A percentile compares a stretch with the other conserved stretches of the same genome.
Evolutionary conservation across 148 eudicot species (phyloP).

Genomic region (Rheum nobile): DNA sequence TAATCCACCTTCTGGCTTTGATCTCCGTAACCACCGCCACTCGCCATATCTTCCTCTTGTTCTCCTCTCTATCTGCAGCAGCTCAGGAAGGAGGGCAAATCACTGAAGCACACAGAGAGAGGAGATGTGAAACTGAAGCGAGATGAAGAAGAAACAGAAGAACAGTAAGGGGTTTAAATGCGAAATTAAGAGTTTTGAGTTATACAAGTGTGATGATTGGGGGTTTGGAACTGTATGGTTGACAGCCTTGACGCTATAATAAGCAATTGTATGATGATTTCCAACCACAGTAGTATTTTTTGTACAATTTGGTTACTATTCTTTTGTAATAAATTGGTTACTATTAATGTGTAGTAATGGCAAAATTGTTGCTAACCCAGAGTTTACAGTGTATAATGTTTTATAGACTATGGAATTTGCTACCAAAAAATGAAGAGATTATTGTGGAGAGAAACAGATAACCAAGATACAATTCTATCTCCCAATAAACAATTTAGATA

Average conservation of each 20-base stretch:
- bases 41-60: conserved; percentile 16
- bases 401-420: no score
- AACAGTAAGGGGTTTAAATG: background rate
- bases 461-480: no score
- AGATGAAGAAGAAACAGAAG: background rate
- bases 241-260: background rate
- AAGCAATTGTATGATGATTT: background rate
- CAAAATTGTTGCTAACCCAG: no score
- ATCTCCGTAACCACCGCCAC: conserved; percentile 36
- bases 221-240: background rate
- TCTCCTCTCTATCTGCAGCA: background rate
- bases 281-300: background rate
- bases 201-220: background rate
- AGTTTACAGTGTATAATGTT: no score
- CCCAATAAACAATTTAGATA: no score
- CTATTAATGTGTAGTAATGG: no score
- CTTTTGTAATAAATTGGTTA: no score
- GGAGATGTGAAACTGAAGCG: background rate
- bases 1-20: conserved; percentile 54
- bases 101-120: background rate
- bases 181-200: background rate
- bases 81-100: background rate
- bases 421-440: no score
- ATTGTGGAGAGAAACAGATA: no score
- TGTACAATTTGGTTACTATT: no score